Percentiles rank a stretch among this genome's conserved stretches.
Evolutionary conservation across 805 yeast species (phyloP).

Genomic region (Myxozyma nipponensis): DNA sequence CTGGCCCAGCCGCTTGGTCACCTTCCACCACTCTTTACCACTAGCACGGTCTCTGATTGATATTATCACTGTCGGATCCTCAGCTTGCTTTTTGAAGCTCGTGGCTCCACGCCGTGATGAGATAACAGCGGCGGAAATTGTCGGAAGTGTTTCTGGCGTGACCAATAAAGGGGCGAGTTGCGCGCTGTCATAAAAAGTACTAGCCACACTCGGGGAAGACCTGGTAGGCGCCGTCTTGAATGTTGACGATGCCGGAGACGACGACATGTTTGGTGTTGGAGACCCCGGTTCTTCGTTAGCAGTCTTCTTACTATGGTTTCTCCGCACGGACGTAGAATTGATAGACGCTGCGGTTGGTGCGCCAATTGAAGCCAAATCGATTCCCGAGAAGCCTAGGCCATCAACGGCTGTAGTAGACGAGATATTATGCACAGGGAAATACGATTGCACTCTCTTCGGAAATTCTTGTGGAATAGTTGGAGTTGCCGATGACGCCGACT

Average conservation of each 20-base stretch:
- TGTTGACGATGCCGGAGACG: constrained; percentile 10
- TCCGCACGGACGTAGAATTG: background rate
- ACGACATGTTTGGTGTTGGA: constrained; percentile 17
- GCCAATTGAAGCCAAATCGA: background rate
- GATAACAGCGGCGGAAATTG: constrained; percentile 31
- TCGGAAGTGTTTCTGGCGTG: constrained; percentile 32
- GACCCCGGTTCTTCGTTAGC: constrained; percentile 11
- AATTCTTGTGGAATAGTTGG: constrained; percentile 1
- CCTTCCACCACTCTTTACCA: constrained; percentile 68
- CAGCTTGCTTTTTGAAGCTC: constrained; percentile 40
- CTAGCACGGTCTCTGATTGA: constrained; percentile 60
- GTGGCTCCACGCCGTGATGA: constrained; percentile 30
- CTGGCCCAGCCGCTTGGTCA: constrained; percentile 59
- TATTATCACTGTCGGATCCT: constrained; percentile 59
- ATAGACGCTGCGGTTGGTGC: background rate
- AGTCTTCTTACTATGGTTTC: constrained; percentile 2
- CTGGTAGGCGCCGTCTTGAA: constrained; percentile 6
- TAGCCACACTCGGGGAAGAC: constrained; percentile 1
- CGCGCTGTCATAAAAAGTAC: constrained; percentile 13
- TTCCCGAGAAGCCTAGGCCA: constrained; percentile 15
- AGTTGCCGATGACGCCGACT: background rate
- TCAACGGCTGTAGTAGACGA: background rate
- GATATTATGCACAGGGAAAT: constrained; percentile 5
- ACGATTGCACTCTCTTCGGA: constrained; percentile 23
- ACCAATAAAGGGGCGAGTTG: constrained; percentile 22